Base-by-base conservation (phyloP, 495 filamentous ascomycete genomes). In the Mytilinidion resinicola region DNA sequence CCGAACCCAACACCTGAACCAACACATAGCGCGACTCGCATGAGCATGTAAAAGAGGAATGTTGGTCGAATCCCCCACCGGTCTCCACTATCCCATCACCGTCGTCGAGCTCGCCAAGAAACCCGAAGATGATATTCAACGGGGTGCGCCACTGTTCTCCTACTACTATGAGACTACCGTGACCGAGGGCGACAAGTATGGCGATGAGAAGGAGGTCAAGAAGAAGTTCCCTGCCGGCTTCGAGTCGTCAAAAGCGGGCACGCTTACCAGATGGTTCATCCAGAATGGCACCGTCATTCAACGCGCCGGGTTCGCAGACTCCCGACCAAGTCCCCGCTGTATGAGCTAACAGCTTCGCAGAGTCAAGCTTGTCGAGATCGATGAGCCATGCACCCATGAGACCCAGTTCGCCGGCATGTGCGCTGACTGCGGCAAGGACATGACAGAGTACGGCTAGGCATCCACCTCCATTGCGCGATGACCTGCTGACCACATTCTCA, bases 401-500 rank as follows among this genome's bases (percentile, higher is more conserved):
- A 78, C 95, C 34, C 93, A 99, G 68, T 97, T 87, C 63, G 86
- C 83, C 44, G 91, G 90, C 12, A 79, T 99, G 43, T 99, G 93
- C 73, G 88, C 82, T 36, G 80, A 88, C 61, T 99, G 93, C 73
- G 95, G 93, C 51, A 91, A 95, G 76, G 92, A 99, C 69, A 97
- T 99, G 95, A 96, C 89, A 52, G 81, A 79, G 84, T 86, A 76
- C 59, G 80, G 58, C 33, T 41, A 43, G 36, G 39, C 46, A 10
- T 7, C 38, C 25, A 11, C 37, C 34, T n/a, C 47, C 56, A 12
- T 25, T 17, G 15, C 47, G 21, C n/a, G 12, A 14, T 9, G 21
- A 12, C 14, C 47, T 50, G 12, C 15, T 50, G 12, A 15, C 14
- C 15, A 19, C 14, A 3, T 30, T 53, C 11, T 41, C 1, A 42